Percentiles rank a stretch among this genome's conserved stretches.
Conservation (phyloP, 2,329 filamentous ascomycete species). For the Sporothrix protearum region DNA sequence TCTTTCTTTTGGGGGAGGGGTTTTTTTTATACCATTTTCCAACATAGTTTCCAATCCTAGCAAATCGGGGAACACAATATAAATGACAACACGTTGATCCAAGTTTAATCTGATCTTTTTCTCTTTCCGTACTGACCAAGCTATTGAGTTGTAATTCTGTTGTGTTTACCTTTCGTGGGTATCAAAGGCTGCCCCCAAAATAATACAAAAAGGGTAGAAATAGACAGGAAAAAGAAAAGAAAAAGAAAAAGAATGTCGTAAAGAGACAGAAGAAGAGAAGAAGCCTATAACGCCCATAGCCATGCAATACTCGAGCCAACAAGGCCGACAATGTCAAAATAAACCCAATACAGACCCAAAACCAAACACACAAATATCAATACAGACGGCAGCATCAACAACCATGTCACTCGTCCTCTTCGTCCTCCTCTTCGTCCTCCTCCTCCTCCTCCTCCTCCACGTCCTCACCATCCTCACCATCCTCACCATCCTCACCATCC, state of each 20-base stretch:
- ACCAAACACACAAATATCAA: background rate
- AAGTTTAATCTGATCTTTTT: background rate
- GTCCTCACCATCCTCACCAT: too few species aligned
- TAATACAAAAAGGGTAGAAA: background rate
- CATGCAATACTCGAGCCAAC: background rate
- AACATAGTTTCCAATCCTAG: background rate
- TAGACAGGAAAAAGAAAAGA: background rate
- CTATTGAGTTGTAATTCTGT: background rate
- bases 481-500: background rate
- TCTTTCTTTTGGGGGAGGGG: too few species aligned
- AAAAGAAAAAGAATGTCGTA: background rate
- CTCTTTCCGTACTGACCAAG: background rate
- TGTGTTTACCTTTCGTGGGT: constrained; percentile 20
- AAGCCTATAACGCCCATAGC: background rate
- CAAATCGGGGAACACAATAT: background rate
- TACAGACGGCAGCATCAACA: background rate
- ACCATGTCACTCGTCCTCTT: background rate
- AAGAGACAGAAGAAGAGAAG: background rate
- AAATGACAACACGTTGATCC: background rate
- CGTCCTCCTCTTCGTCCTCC: background rate
- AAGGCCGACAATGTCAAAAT: background rate
- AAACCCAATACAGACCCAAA: background rate
- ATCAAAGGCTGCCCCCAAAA: constrained; percentile 37
- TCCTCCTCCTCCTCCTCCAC: background rate
- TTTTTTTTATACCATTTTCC: background rate